Evolutionary conservation across 2,329 filamentous ascomycete genomes (phyloP), one percentile per base, ranked within the genome.

Genomic region (Xylariales sp.): DNA sequence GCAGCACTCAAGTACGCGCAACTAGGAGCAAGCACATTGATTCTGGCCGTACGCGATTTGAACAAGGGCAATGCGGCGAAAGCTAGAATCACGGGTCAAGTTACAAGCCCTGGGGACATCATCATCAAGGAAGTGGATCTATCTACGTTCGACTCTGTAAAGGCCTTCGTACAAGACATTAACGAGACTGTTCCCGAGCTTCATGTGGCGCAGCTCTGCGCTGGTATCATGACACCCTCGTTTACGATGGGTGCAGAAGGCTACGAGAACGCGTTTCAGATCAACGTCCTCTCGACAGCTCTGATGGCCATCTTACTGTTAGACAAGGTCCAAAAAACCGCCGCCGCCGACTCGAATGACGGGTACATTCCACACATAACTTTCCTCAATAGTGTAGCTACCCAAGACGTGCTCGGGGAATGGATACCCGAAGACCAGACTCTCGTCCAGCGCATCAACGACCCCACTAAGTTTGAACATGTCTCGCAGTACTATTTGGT

Each of bases 251-350:
- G 80, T 0, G 56, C 75, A 1, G 81, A 83, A 12, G 84, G 83
- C 3, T 85, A 82, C 78, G 85, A 87, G 67, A 77, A 81, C 54
- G 83, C 81, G 0, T 67, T 89, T 5, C 86, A 89, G 75, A 83
- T 89, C 70, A 89, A 90, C 71, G 81, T 84, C 0, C 76, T 90
- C 0, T 88, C 86, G 1, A 89, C 85, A 0, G 80, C 83, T 5
- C 78, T 89, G 0, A 77, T 90, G 12, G 84, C 81, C 0, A 64
- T 88, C 2, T 74, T 88, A 0, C 79, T 90, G 30, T 77, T 87
- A 1, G 84, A 83, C 0, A 82, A 83, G 60, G 73, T 87, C 12
- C 75, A 77, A 39, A 7, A 71, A 5, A 80, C 80, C 36, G 78
- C 79, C 16, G 75, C 4, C 57, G 76, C 4, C 57, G 18, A 14